Base-by-base conservation (phyloP, 2,329 filamentous ascomycete genomes). In the Hypoxylon sp. region DNA sequence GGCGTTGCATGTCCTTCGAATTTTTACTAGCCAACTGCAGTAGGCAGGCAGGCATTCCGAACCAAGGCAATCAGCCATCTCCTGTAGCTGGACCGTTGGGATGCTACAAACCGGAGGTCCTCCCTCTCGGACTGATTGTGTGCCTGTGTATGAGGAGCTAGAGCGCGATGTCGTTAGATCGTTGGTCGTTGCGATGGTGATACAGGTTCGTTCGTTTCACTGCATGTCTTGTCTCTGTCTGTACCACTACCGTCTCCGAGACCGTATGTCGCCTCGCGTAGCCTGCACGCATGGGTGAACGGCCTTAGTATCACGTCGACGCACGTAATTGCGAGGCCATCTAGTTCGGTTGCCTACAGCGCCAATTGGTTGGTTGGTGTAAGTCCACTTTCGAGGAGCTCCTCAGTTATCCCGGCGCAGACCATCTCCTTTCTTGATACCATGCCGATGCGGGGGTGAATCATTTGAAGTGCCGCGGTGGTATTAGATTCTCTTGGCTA, bases 181-280 rank as follows among this genome's bases (percentile, higher is more conserved):
- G 67, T 70, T 68, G 61, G 68, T 68, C 68, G 70, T 72, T 33
- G 54, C 37, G 60, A 69, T 63, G 67, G 72, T 74, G 59, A 67
- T 67, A 74, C 73, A 71, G 55, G 48, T 59, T 73, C 70, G 71
- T 74, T 75, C 72, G 74, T 78, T 68, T 69, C 72, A 77, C 76
- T 55, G 66, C 74, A 74, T 73, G 59, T 63, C 55, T 63, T 67
- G 69, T 67, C 64, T 65, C 65, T 65, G 70, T 59, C 57, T 74
- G 74, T 76, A 67, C 66, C 35, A 76, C 74, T 65, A 56, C 62
- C 63, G 67, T 63, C 68, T 68, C 72, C 68, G 70, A 66, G 68
- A 68, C 68, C 65, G 59, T 70, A 70, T 73, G 70, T 71, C 54
- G 73, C 74, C 69, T 75, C 72, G 73, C 70, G 66, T 74, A 73